These are phyloP conservation scores for Micromonas commoda DNA, from an alignment of 139 green algal genomes.

Conservation along the genomic window DNA sequence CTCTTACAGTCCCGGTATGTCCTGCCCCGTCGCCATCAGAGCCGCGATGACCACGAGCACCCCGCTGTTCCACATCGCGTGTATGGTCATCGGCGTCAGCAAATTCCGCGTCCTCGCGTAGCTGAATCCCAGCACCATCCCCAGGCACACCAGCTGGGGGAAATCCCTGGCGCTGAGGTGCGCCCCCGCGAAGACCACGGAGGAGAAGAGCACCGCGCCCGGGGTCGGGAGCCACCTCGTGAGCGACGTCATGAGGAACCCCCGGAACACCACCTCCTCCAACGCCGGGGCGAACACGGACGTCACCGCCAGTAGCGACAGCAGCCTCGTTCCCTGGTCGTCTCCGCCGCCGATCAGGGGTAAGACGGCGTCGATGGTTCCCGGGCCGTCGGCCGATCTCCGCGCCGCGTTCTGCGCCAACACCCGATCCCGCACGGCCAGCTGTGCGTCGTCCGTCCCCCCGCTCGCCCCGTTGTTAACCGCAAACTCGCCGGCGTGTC, in stretches of 20 bases:
- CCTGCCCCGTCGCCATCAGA: background rate
- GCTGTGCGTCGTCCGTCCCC: too few species aligned
- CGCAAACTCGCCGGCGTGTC: too few species aligned
- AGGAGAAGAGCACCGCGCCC: conserved; percentile 31
- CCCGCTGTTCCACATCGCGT: conserved; percentile 45
- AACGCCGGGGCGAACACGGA: conserved; percentile 42
- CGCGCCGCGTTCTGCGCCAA: background rate
- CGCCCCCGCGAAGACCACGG: conserved; percentile 36
- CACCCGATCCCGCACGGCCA: background rate
- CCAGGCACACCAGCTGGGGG: conserved; percentile 37
- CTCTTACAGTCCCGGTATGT: too few species aligned
- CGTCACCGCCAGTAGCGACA: conserved; percentile 36
- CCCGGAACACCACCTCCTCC: conserved; percentile 51
- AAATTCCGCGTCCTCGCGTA: conserved; percentile 46
- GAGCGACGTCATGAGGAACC: conserved; percentile 47
- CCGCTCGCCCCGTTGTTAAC: too few species aligned
- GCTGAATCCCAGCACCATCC: conserved; percentile 42
- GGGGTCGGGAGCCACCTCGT: conserved; percentile 45
- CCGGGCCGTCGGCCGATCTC: background rate
- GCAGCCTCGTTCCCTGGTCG: background rate
- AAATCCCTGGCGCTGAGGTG: conserved; percentile 46
- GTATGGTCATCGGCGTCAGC: conserved; percentile 44
- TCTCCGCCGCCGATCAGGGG: conserved; percentile 12
- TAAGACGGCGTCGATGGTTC: conserved; percentile 20
- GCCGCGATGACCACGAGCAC: conserved; percentile 39